Evolutionary conservation across 1,139 yeast species (phyloP), one percentile per base, ranked within the genome.

Genomic region (Suhomyces bolitotheri): DNA sequence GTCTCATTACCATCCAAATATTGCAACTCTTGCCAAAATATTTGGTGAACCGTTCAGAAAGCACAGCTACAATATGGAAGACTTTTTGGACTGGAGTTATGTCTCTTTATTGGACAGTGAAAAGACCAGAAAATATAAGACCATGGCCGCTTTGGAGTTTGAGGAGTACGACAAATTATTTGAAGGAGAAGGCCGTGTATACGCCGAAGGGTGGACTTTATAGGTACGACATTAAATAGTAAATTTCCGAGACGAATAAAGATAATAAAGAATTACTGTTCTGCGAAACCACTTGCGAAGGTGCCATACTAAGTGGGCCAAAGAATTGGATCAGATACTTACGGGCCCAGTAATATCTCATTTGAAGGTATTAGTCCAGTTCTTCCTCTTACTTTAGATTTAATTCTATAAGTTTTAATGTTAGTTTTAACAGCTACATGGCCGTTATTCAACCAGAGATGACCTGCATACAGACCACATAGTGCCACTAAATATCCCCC

Each of bases 1-100:
- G 71, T 63, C 76, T n/a, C 99, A 92, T 58, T 92, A 88, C 54
- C 97, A 92, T 60, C 97, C 98, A 8, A 92, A 92, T 52, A 87
- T 94, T 14, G 92, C 97, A 2, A 85, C 97, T 0, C 68, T 92
- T 50, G 97, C 97, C 9, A 82, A 80, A 55, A 86, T 92, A 25
- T 84, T 86, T 56, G 73, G 80, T 15, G 97, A 92, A 58, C 97
- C 96, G 3, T 90, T 92, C 64, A 78, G 82, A 54, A 94, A 92
- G 58, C 82, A 85, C 40, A 76, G 76, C 49, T 92, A 94, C 59
- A 85, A 86, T 54, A 71, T 92, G 70, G 98, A 92, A 56, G 98
- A 92, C 59, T 92, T 92, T 64, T 66, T 92, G 54, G 96, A 90
- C 59, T 92, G 96, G 88, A 81, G 83, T 38, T 92, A 90, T 55